Percentiles rank a stretch among this genome's conserved stretches.
These are phyloP conservation scores for Pulveroboletus ravenelii DNA, from an alignment of 768 basidiomycete genomes.

Conservation along the genomic window DNA sequence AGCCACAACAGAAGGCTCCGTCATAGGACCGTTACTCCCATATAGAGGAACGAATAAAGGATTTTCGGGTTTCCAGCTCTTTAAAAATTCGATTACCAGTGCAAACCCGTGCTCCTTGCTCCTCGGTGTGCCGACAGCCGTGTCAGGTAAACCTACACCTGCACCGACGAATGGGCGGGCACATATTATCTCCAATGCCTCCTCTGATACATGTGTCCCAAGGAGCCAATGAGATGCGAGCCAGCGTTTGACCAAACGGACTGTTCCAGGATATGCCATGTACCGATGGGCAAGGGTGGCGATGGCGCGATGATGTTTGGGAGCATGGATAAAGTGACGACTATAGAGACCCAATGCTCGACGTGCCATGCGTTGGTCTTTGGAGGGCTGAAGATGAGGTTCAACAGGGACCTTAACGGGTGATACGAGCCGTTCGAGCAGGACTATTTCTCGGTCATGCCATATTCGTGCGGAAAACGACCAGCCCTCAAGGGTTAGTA, in stretches of 20 bases:
- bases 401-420: slow-evolving; percentile 29
- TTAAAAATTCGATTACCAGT: slow-evolving; percentile 63
- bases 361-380: slow-evolving; percentile 51
- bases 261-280: slow-evolving; percentile 76
- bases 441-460: slow-evolving; percentile 78
- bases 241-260: slow-evolving; percentile 91
- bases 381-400: slow-evolving; percentile 11
- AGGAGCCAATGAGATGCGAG: slow-evolving; percentile 87
- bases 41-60: slow-evolving; percentile 75
- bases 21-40: slow-evolving; percentile 14
- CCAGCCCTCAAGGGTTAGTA: slow-evolving; percentile 79
- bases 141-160: slow-evolving; percentile 28
- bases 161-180: slow-evolving; percentile 70
- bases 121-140: slow-evolving; percentile 49
- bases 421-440: slow-evolving; percentile 67
- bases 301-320: slow-evolving; percentile 82
- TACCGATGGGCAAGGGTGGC: slow-evolving; percentile 75
- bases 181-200: slow-evolving; percentile 83
- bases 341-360: slow-evolving; percentile 57
- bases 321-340: slow-evolving; percentile 72
- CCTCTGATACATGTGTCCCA: slow-evolving; percentile 62
- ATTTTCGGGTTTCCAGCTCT: slow-evolving; percentile 80
- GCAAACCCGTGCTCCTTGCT: slow-evolving; percentile 83
- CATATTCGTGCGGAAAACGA: slow-evolving; percentile 81
- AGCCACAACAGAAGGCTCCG: slow-evolving; percentile 22